Evolutionary conservation across 2,329 filamentous ascomycete genomes (phyloP), one percentile per base, ranked within the genome.

Genomic region (Colletotrichum falcatum): DNA sequence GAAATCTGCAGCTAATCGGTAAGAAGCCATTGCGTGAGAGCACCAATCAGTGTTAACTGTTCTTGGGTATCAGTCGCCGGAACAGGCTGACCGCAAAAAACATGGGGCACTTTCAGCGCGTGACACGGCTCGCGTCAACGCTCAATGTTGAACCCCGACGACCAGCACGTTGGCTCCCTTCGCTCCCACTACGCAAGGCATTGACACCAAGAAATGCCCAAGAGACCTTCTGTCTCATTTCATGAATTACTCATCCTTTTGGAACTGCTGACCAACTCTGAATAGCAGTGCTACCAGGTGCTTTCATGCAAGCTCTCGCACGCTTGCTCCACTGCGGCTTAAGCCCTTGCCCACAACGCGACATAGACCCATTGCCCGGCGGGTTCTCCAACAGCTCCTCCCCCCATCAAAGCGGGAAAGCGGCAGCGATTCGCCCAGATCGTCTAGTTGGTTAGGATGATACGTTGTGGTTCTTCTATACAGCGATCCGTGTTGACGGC

Each of bases 381-480:
- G 5, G 4, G 3, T 2, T 16, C 16, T 2, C 5, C 53, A 68
- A 35, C 65, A 61, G 44, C 60, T 64, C 51, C 53, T 28, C 53
- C 26, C 58, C 58, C 46, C 58, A 61, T 33, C 33, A 51, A 12
- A n/a, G n/a, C n/a, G 59, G 59, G 11, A n/a, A 35, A 23, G 12
- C 26, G 64, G 65, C 42, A 58, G 16, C 42, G 18, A 68, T 68
- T 59, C 60, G 65, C 65, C 44, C 65, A 68, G 65, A 68, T 68
- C 65, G 65, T 68, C 65, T 68, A 68, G 61, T 68, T 68, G 65
- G 65, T 68, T 65, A 68, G 65, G 65, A 68, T 68, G 65, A 68
- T 68, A 68, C 65, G 65, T 68, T 68, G 65, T 65, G 65, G 65
- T 67, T 53, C 61, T 63, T 61, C 18, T 64, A 53, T 63, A 68